Evolutionary conservation across 257 asterid species (phyloP), one percentile per base, ranked within the genome.

Genomic region (Plantago elongata): DNA sequence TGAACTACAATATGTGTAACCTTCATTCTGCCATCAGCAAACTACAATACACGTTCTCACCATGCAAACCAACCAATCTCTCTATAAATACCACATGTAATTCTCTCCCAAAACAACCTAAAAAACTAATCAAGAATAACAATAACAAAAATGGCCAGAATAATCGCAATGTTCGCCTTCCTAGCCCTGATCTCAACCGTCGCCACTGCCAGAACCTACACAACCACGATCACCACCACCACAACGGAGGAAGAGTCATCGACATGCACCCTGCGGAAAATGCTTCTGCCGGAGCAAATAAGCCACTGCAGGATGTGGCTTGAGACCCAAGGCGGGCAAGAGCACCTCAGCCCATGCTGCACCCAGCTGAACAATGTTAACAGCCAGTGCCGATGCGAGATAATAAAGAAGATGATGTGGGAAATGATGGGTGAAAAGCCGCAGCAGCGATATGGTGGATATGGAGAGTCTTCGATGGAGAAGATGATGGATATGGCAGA

Each of bases 281-380:
- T 57, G 27, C 62, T 29, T 34, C 5, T 34, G 47, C 46, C 46
- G 43, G 9, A 57, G 13, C 30, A 14, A 43, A 57, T 57, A 22
- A 37, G 37, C 62, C 48, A 57, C 12, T 57, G 62, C 62, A 11
- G 29, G 9, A 57, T 37, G 46, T 57, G 61, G 61, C 13, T 57
- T 2, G 34, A 27, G 61, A 17, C 15, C 22, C 17, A 38, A 57
- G 27, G 61, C 10, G 1, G 60, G 29, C 22, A 57, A 14, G 46
- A 57, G 11, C 10, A 9, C 27, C 9, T 57, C 0, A 38, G n/a
- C 7, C 46, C 14, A 57, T 57, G 62, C n/a, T 57, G 62, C 43
- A 16, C 13, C 5, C 48, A 57, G 62, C 29, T 57, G 16, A 37
- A 9, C 6, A 57, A 1, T 22, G 14, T 57, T 5, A 14, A 5